Evolutionary conservation across 352 stramenopile genomes (phyloP), one percentile per base, ranked within the genome.

Genomic region (Phytophthora constricta): DNA sequence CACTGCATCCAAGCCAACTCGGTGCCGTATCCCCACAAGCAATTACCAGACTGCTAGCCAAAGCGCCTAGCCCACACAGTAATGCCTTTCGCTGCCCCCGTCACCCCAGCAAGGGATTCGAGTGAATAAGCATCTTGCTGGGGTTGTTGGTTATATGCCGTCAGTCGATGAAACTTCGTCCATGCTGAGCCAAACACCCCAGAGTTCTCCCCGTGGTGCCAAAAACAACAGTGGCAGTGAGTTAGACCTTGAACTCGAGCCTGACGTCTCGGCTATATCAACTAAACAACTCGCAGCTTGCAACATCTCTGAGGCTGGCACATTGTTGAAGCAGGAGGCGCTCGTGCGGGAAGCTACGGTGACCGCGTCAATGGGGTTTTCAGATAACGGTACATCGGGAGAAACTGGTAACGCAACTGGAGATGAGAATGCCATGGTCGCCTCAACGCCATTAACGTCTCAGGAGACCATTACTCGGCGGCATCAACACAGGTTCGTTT

Each of bases 91-190:
- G 68, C 22, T 84, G 67, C 9, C 80, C 79, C 63, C 71, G 14
- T 91, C 82, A 13, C 79, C 84, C 0, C 82, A 91, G 43, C 85
- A 80, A 68, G 56, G 52, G 39, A 50, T 74, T 59, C 52, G 52
- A 22, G 63, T 69, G 13, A 76, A 74, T 31, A 76, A 79, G 23
- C 67, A 79, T 41, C 57, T 74, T 4, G 67, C 62, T 11, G 60
- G 67, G 4, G 66, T 76, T 26, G 70, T 82, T 7, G 79, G 79
- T 5, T 90, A 92, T 58, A 94, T 94, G 86, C 84, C 84, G 9
- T 79, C 79, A 4, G 70, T 94, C 4, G 84, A 94, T 17, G 86
- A 94, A 42, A 87, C 74, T 0, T 78, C 75, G 16, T 80, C 79
- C 9, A 63, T 89, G 51, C 76, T 77, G 5, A 72, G 79, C 0